phyloP scores from a whole-genome alignment of 1,284 basidiomycete species.

The Puccinia triticina region DNA sequence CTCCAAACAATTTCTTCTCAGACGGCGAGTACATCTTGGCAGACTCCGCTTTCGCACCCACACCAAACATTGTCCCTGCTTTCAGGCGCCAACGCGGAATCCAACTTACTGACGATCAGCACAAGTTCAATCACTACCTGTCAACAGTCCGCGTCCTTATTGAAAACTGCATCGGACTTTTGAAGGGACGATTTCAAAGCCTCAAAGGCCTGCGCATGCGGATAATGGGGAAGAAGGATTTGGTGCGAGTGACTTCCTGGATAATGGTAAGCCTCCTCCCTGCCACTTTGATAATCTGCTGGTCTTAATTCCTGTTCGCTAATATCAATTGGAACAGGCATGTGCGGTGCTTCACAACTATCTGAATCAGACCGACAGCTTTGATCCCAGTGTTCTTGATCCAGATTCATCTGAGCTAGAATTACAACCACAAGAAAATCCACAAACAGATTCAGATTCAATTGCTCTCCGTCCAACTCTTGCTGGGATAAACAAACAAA shows the following conservation, averaged over 20 bases:
- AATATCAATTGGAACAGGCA: too few species aligned
- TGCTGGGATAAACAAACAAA: not conserved
- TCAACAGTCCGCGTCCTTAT: not conserved
- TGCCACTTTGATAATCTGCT: too few species aligned
- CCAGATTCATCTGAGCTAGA: too few species aligned
- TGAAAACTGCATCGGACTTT: not conserved
- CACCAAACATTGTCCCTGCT: not conserved
- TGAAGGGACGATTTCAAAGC: not conserved
- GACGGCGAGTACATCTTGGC: conserved; percentile 4
- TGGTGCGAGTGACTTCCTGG: not conserved
- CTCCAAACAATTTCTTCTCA: not conserved
- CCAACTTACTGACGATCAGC: not conserved
- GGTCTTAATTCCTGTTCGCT: too few species aligned
- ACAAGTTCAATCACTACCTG: not conserved
- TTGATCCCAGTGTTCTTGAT: too few species aligned
- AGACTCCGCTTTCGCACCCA: not conserved
- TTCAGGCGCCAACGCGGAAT: not conserved
- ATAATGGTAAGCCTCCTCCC: not conserved
- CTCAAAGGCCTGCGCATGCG: not conserved
- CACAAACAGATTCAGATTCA: too few species aligned
- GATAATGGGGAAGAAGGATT: not conserved
- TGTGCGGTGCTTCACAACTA: too few species aligned
- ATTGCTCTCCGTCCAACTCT: too few species aligned
- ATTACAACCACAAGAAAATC: too few species aligned
- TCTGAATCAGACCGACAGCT: too few species aligned